Evolutionary conservation across 2,329 filamentous ascomycete species (phyloP), one percentile per base, ranked within the genome.

Genomic region (Penicillium rolfsii): DNA sequence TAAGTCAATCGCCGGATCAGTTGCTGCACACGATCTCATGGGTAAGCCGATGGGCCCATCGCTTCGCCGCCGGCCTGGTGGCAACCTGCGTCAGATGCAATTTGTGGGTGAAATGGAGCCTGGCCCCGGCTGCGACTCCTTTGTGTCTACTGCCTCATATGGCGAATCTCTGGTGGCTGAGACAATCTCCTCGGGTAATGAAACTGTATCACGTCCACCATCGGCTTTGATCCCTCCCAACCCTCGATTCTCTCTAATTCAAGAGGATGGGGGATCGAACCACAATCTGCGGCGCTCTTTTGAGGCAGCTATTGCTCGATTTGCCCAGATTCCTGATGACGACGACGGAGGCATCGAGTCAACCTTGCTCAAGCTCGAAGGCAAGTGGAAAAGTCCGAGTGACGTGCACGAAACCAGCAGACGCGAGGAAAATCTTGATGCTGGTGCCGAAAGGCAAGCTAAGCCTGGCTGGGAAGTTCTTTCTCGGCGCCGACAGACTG

Each of bases 281-380:
- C 82, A 85, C 62, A 82, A 84, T 55, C 63, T 87, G 19, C 78
- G 85, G 48, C 83, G 84, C 1, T 97, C 93, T 0, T 97, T 98
- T 68, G 92, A 98, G 75, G 89, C 85, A 2, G 93, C 96, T 70
- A 91, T 96, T 1, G 88, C 93, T 61, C 91, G 91, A 68, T 85
- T 99, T 57, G 91, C 93, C 2, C 88, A 91, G 58, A 91, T 98
- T 28, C 92, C 94, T 0, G 93, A 97, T 71, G 91, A 96, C 62
- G 89, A 89, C 49, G 91, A 96, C 71, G 92, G 92, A 6, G 94
- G 94, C 12, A 88, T 98, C 28, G 95, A 98, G 72, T 93, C 93
- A n/a, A 91, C 95, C 0, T 76, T 99, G 54, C 79, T 93, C 68
- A 99, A 98, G 71, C 83, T 99, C 0, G 95, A 99, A 79, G 95